These are phyloP conservation scores for Pholiota conissans DNA, from an alignment of 768 basidiomycete genomes.

Conservation along the genomic window DNA sequence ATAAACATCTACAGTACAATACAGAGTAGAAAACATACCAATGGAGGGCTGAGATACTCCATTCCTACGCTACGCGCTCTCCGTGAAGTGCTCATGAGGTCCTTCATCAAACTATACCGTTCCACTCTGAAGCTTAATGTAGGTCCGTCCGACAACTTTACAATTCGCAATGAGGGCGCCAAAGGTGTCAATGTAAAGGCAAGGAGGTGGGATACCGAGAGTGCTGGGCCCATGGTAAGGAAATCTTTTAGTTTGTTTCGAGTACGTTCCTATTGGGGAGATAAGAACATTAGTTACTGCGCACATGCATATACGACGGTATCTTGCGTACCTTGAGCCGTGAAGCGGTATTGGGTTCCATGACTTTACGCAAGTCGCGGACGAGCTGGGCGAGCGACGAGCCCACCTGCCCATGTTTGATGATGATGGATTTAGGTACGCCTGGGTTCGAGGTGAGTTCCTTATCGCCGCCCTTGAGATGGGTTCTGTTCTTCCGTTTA, in stretches of 20 bases:
- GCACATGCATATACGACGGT: background rate
- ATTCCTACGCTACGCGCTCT: conserved; percentile 75
- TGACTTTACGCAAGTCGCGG: conserved; percentile 88
- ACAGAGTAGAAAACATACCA: conserved; percentile 52
- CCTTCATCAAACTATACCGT: conserved; percentile 89
- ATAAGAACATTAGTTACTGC: conserved; percentile 3
- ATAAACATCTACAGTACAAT: conserved; percentile 1
- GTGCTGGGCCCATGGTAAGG: conserved; percentile 84
- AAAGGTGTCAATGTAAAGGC: conserved; percentile 87
- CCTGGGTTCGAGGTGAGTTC: conserved; percentile 29
- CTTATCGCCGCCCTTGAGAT: conserved; percentile 60
- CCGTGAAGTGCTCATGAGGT: conserved; percentile 66
- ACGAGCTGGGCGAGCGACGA: conserved; percentile 85
- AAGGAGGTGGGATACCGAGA: conserved; percentile 90
- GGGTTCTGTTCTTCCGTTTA: conserved; percentile 78
- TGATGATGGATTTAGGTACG: conserved; percentile 90
- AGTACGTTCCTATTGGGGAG: conserved; percentile 80
- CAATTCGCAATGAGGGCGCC: conserved; percentile 83
- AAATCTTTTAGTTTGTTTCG: conserved; percentile 94
- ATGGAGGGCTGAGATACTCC: conserved; percentile 89
- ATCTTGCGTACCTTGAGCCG: conserved; percentile 69
- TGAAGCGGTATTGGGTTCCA: conserved; percentile 98
- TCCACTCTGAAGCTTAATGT: conserved; percentile 93
- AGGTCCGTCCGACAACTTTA: conserved; percentile 87
- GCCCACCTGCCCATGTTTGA: conserved; percentile 95